Percentiles rank a stretch among this genome's conserved stretches.
These are phyloP conservation scores for Kodamaea ohmeri DNA, from an alignment of 1,139 yeast species.

Conservation along the genomic window DNA sequence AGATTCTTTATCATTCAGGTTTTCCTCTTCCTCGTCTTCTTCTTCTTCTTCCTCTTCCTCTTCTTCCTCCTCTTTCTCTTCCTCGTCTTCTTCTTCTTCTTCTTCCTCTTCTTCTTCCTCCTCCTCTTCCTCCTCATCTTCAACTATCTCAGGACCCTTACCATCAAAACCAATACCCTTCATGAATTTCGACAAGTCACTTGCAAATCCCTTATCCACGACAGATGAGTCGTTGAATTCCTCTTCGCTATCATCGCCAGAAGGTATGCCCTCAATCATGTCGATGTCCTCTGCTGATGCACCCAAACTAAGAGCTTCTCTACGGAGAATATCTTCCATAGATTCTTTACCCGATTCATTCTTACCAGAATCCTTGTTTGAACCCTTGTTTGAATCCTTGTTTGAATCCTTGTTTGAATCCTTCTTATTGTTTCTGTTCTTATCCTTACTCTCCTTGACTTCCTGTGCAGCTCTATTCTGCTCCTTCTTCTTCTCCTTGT, in stretches of 20 bases:
- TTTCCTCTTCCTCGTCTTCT: conserved; percentile 27
- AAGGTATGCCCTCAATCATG: conserved; percentile 48
- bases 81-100: conserved; percentile 33
- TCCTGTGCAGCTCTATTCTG: conserved; percentile 1
- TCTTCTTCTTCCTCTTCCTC: conserved; percentile 25
- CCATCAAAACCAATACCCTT: conserved; percentile 62
- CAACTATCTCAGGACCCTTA: conserved; percentile 33
- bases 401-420: conserved; percentile 1
- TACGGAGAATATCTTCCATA: conserved; percentile 46
- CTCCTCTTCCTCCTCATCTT: conserved; percentile 24
- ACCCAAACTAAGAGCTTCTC: conserved; percentile 68
- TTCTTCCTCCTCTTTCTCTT: conserved; percentile 18
- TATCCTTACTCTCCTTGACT: not conserved
- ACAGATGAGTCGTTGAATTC: conserved; percentile 47
- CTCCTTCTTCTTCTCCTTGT: conserved; percentile 20
- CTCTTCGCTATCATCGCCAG: conserved; percentile 62
- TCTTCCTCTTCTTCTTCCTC: conserved; percentile 23
- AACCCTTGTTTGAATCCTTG: conserved; percentile 8
- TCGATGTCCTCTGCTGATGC: conserved; percentile 67
- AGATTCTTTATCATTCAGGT: conserved; percentile 24
- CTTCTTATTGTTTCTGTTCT: conserved; percentile 11
- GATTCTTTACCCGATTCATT: conserved; percentile 8
- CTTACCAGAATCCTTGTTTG: conserved; percentile 12
- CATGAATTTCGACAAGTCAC: conserved; percentile 66
- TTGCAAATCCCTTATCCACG: conserved; percentile 47